Conservation (phyloP, 208 protist genomes). For the Herpetomonas samuelpessoai region DNA sequence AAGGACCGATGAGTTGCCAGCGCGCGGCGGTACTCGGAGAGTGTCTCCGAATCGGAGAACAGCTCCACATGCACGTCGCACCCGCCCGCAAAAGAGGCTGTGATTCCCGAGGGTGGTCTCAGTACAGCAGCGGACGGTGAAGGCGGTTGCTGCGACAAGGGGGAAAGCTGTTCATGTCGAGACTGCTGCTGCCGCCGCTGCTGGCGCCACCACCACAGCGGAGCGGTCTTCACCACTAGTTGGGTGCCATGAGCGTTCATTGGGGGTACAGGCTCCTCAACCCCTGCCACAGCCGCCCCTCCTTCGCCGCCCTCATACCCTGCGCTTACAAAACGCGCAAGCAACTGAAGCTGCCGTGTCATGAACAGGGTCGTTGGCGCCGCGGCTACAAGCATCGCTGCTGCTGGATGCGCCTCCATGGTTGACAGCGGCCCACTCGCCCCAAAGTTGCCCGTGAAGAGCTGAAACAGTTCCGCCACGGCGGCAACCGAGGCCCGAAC, state of each 20-base stretch:
- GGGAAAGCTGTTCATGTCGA: background rate
- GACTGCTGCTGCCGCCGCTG: background rate
- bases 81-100: background rate
- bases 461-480: constrained; percentile 46
- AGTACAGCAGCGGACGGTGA: no score
- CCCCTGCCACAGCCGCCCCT: no score
- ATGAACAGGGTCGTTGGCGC: constrained; percentile 28
- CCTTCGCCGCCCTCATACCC: background rate
- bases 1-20: constrained; percentile 16
- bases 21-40: constrained; percentile 26
- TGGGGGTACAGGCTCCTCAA: no score
- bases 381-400: constrained; percentile 22
- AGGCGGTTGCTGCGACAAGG: background rate
- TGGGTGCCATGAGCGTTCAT: background rate
- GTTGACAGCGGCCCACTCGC: constrained; percentile 17
- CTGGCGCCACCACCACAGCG: background rate
- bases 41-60: constrained; percentile 14
- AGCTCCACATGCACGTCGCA: constrained; percentile 11
- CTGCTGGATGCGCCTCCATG: constrained; percentile 8
- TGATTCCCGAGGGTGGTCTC: background rate
- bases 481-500: constrained; percentile 25
- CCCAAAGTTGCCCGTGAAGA: constrained; percentile 40
- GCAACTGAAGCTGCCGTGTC: constrained; percentile 22
- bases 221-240: background rate
- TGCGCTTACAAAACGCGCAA: constrained; percentile 1